Conservation (phyloP, 257 asterid genomes). For the Lycium ferocissimum region DNA sequence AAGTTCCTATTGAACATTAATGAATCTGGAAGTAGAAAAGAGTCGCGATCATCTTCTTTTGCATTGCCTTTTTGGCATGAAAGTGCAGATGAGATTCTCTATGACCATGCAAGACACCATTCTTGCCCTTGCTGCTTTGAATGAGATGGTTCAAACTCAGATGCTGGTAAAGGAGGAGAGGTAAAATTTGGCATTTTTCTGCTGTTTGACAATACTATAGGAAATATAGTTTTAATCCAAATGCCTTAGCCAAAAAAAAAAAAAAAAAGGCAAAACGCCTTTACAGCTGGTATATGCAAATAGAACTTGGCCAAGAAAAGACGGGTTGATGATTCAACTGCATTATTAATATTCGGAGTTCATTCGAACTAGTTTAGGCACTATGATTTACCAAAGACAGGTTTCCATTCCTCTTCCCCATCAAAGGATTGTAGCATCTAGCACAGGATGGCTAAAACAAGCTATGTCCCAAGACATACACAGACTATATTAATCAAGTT, state of each 20-base stretch:
- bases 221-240: background rate
- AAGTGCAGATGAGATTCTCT: background rate
- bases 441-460: constrained; percentile 1
- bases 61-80: background rate
- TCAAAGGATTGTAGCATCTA: background rate
- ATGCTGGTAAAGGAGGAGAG: constrained; percentile 10
- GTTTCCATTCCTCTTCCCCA: background rate
- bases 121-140: background rate
- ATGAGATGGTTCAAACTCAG: constrained; percentile 19
- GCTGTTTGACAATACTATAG: background rate
- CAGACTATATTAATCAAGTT: background rate
- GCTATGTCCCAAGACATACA: background rate
- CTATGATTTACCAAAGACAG: background rate
- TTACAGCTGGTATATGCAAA: too few species aligned
- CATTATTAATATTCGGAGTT: background rate
- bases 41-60: background rate
- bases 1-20: background rate
- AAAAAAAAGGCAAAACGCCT: too few species aligned
- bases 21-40: background rate
- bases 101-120: background rate
- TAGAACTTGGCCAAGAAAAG: too few species aligned
- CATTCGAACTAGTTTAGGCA: background rate
- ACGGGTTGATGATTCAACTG: too few species aligned
- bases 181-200: background rate
- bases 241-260: too few species aligned